Percentiles rank a stretch among this genome's conserved stretches.
These are phyloP conservation scores for Rhizopogon salebrosus DNA, from an alignment of 768 basidiomycete genomes.

Conservation along the genomic window DNA sequence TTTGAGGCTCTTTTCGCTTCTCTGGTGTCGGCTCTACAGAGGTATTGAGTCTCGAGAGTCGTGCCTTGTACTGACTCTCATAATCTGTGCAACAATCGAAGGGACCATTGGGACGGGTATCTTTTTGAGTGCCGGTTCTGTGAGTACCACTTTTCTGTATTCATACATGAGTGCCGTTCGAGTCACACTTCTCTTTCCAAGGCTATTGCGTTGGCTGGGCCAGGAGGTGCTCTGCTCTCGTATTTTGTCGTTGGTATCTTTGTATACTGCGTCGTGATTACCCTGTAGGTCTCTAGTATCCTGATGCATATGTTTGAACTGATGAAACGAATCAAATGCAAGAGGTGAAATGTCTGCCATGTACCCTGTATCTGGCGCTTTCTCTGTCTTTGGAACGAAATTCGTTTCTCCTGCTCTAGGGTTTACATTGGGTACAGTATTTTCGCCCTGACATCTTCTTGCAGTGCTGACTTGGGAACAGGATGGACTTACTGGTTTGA, in stretches of 20 bases:
- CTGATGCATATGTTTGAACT: neutral
- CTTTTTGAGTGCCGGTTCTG: constrained; percentile 55
- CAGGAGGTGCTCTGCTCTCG: constrained; percentile 56
- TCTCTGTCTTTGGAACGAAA: constrained; percentile 51
- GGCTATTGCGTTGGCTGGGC: constrained; percentile 54
- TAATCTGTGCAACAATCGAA: constrained; percentile 38
- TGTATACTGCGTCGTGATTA: constrained; percentile 56
- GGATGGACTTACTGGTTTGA: constrained; percentile 60
- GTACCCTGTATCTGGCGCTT: constrained; percentile 58
- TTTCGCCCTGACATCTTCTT: neutral
- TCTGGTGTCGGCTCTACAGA: neutral
- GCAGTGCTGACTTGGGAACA: constrained; percentile 8
- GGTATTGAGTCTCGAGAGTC: neutral
- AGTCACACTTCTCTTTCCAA: constrained; percentile 9
- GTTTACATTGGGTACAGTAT: constrained; percentile 43
- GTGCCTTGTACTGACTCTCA: neutral
- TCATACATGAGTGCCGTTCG: neutral
- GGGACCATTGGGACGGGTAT: constrained; percentile 59
- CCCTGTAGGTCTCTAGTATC: constrained; percentile 32
- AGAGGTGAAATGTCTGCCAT: constrained; percentile 66
- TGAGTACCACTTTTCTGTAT: constrained; percentile 16
- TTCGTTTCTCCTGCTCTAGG: constrained; percentile 59
- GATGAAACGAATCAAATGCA: neutral
- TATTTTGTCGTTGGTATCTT: constrained; percentile 56
- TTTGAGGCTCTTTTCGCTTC: neutral